phyloP scores from a whole-genome alignment of 1,284 basidiomycete genomes.

The Puccinia horiana region DNA sequence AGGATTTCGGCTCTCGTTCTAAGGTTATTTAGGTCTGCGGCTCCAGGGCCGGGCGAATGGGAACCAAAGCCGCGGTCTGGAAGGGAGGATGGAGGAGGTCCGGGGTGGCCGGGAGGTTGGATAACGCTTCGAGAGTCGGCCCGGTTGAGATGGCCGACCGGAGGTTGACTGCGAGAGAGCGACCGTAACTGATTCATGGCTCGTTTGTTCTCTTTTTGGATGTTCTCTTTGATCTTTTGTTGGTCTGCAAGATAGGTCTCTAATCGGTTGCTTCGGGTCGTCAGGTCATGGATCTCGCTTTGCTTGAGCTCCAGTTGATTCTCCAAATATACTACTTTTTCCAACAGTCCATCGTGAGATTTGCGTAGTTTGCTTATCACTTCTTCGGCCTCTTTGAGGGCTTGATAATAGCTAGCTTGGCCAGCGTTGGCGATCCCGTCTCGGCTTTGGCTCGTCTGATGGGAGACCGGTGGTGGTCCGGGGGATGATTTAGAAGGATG shows the following conservation, averaged over 20 bases:
- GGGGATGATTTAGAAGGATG: constrained; percentile 1
- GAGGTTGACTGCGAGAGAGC: constrained; percentile 5
- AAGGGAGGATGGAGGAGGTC: background rate
- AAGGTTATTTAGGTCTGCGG: background rate
- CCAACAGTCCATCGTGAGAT: constrained; percentile 33
- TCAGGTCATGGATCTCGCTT: constrained; percentile 22
- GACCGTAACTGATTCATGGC: background rate
- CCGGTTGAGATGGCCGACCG: background rate
- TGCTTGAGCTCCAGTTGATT: constrained; percentile 27
- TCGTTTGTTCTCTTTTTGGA: constrained; percentile 17
- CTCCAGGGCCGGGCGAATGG: background rate
- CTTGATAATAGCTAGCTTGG: constrained; percentile 29
- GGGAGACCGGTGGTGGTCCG: background rate
- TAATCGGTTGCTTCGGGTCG: constrained; percentile 18
- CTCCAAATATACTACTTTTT: constrained; percentile 26
- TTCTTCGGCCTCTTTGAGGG: constrained; percentile 42
- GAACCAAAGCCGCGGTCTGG: background rate
- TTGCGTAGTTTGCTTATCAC: constrained; percentile 31
- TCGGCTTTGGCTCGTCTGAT: background rate
- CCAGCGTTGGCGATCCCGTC: background rate
- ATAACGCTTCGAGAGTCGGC: background rate
- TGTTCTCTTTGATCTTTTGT: constrained; percentile 23
- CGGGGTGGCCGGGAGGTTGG: background rate
- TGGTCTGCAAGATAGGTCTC: constrained; percentile 29
- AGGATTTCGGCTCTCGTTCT: constrained; percentile 5